These are phyloP conservation scores for Pisolithus marmoratus DNA, from an alignment of 768 basidiomycete genomes.

Conservation along the genomic window DNA sequence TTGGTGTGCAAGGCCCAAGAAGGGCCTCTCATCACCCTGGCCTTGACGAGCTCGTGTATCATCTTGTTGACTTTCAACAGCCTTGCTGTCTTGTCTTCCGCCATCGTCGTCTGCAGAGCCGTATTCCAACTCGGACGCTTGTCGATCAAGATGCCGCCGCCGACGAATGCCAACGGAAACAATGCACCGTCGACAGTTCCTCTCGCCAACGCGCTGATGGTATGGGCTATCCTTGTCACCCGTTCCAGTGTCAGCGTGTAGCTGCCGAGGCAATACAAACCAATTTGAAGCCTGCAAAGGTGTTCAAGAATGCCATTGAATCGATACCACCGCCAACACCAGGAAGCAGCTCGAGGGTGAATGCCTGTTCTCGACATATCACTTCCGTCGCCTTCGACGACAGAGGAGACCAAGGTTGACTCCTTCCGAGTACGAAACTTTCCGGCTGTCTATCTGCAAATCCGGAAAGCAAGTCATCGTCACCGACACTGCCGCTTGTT, in stretches of 20 bases:
- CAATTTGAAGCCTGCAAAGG: conserved; percentile 83
- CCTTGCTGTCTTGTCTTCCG: conserved; percentile 78
- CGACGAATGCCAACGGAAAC: conserved; percentile 30
- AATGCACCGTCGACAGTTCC: conserved; percentile 31
- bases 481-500: conserved; percentile 10
- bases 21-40: conserved; percentile 58
- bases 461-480: conserved; percentile 81
- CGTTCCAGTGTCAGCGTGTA: background rate
- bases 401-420: conserved; percentile 78
- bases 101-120: conserved; percentile 42
- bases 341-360: conserved; percentile 30
- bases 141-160: conserved; percentile 32
- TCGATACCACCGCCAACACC: conserved; percentile 44
- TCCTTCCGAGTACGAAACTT: conserved; percentile 87
- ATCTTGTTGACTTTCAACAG: conserved; percentile 97
- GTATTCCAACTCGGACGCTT: conserved; percentile 54
- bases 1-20: conserved; percentile 12
- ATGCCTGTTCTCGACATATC: conserved; percentile 60
- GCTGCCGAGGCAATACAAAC: conserved; percentile 41
- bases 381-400: conserved; percentile 92
- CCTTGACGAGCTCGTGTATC: conserved; percentile 92
- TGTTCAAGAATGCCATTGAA: conserved; percentile 78
- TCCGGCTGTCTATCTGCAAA: conserved; percentile 84
- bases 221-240: conserved; percentile 17
- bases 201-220: conserved; percentile 48